Percentiles rank a stretch among this genome's conserved stretches.
These are phyloP conservation scores for Nigrograna mackinnonii DNA, from an alignment of 2,329 filamentous ascomycete genomes.

Conservation along the genomic window DNA sequence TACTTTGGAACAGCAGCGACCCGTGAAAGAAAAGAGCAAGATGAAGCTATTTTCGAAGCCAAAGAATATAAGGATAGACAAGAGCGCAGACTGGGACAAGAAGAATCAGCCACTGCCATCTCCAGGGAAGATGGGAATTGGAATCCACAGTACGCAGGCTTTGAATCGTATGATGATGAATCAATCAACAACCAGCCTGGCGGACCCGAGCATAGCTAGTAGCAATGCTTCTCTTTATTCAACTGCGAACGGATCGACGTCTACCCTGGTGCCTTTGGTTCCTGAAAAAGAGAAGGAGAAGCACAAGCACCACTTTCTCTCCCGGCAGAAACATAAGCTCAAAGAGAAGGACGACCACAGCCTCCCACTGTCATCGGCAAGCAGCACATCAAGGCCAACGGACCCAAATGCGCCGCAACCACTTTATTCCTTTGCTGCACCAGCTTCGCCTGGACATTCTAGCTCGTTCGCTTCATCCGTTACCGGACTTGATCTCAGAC, in stretches of 20 bases:
- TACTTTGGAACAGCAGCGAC: conserved; percentile 53
- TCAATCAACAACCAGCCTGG: conserved; percentile 71
- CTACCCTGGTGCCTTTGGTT: conserved; percentile 68
- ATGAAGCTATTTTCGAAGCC: conserved; percentile 82
- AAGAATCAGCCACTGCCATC: conserved; percentile 72
- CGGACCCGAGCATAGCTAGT: conserved; percentile 60
- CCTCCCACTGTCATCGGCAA: conserved; percentile 73
- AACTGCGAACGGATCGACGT: conserved; percentile 74
- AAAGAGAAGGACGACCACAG: conserved; percentile 71
- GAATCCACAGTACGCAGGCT: conserved; percentile 65
- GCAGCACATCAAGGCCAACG: conserved; percentile 75
- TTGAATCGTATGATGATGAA: conserved; percentile 65
- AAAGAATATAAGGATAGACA: conserved; percentile 73
- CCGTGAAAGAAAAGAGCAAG: conserved; percentile 71
- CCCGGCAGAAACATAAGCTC: conserved; percentile 77
- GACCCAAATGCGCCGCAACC: conserved; percentile 76
- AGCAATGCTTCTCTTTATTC: conserved; percentile 68
- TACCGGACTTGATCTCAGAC: conserved; percentile 76
- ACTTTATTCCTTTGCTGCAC: conserved; percentile 77
- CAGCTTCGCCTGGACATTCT: conserved; percentile 70
- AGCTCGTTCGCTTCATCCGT: conserved; percentile 79
- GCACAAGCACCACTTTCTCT: conserved; percentile 76
- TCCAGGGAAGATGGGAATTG: conserved; percentile 66
- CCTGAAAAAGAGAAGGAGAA: conserved; percentile 71
- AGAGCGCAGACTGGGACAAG: conserved; percentile 60